Percentiles rank a stretch among this genome's conserved stretches.
phyloP scores from a whole-genome alignment of 306 rosid genomes.

The Prinsepia uniflora region DNA sequence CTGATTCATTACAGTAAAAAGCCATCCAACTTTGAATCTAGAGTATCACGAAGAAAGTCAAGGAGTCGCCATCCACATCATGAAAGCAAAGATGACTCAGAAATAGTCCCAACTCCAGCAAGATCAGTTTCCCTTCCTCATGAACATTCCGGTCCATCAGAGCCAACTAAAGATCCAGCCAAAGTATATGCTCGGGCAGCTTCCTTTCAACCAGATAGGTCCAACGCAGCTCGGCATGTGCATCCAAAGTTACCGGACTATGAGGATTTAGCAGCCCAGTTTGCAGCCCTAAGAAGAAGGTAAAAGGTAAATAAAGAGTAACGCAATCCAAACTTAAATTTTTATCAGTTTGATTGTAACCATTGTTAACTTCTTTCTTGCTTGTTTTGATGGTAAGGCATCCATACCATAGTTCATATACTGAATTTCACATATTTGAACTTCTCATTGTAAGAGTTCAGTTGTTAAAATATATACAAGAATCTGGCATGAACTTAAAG shows the following conservation, averaged over 20 bases:
- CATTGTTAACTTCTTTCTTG: slow-evolving; percentile 12
- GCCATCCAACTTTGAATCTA: slow-evolving; percentile 49
- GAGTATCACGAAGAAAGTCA: slow-evolving; percentile 55
- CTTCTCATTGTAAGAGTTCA: slow-evolving; percentile 13
- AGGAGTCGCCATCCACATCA: slow-evolving; percentile 54
- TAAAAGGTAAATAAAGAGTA: slow-evolving; percentile 19
- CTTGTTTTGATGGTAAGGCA: no score
- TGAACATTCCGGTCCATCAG: slow-evolving; percentile 44
- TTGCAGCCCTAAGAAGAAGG: slow-evolving; percentile 79
- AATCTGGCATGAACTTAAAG: not conserved
- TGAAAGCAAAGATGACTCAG: slow-evolving; percentile 39
- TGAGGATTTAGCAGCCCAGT: slow-evolving; percentile 76
- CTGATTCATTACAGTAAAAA: slow-evolving; percentile 84
- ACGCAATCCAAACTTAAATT: slow-evolving; percentile 17
- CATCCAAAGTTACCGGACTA: slow-evolving; percentile 95
- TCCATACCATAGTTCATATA: not conserved
- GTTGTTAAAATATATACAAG: not conserved
- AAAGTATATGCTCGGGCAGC: slow-evolving; percentile 74
- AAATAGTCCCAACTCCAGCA: slow-evolving; percentile 31
- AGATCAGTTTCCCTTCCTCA: slow-evolving; percentile 76
- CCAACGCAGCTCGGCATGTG: slow-evolving; percentile 64
- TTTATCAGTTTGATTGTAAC: slow-evolving; percentile 20
- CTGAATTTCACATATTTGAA: not conserved
- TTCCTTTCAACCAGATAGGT: slow-evolving; percentile 68
- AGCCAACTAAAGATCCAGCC: slow-evolving; percentile 53